Evolutionary conservation across 306 rosid genomes (phyloP).

Genomic region (Calophaca sinica): DNA sequence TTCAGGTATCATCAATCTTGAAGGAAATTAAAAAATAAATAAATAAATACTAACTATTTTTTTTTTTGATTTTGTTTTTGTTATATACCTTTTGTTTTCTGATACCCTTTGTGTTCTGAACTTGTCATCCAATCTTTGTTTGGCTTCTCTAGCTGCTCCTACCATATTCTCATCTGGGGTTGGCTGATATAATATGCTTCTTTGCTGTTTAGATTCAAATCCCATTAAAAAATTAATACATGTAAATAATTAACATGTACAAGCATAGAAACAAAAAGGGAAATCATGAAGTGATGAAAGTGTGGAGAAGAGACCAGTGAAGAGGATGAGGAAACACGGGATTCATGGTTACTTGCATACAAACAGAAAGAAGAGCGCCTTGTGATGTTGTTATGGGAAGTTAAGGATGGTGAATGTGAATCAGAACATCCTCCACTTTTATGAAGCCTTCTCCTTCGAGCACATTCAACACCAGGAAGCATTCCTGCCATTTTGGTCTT

Average conservation of each 20-base stretch:
- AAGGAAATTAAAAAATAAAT: not conserved
- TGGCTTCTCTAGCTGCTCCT: conserved; percentile 74
- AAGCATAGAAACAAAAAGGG: not conserved
- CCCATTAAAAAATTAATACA: not conserved
- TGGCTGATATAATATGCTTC: conserved; percentile 46
- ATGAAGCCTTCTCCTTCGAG: conserved; percentile 73
- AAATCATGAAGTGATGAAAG: not conserved
- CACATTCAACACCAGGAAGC: conserved; percentile 94
- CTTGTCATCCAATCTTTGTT: conserved; percentile 75
- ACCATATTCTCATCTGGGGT: conserved; percentile 61
- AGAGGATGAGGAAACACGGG: conserved; percentile 51
- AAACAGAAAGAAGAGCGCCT: conserved; percentile 72
- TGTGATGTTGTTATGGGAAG: conserved; percentile 50
- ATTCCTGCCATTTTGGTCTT: conserved; percentile 70
- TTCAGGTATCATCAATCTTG: not conserved
- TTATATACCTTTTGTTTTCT: conserved; percentile 50
- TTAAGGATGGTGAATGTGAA: conserved; percentile 42
- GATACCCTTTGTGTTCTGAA: conserved; percentile 58
- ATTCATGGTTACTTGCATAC: conserved; percentile 67
- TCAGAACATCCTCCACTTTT: conserved; percentile 54
- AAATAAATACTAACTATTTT: not conserved
- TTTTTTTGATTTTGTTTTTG: not conserved
- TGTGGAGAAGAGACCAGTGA: conserved; percentile 47
- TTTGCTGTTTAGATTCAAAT: conserved; percentile 39
- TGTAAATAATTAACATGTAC: not conserved